phyloP scores from a whole-genome alignment of 2,329 filamentous ascomycete species.

The Aspergillus pseudotamarii region DNA sequence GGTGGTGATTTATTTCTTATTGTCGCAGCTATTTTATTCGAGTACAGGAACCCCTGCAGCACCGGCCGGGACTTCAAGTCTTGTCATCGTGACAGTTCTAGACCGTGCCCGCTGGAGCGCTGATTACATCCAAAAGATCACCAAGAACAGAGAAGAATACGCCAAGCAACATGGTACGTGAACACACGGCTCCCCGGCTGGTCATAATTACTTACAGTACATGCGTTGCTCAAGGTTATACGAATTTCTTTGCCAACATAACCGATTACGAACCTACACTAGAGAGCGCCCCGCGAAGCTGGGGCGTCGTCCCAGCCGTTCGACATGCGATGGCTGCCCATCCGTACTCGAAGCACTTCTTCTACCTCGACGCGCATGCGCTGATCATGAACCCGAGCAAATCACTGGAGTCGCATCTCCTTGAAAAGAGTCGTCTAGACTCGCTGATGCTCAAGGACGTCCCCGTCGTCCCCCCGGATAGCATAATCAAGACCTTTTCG shows the following conservation, averaged over 20 bases:
- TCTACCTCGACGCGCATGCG: constrained; percentile 82
- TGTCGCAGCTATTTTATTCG: constrained; percentile 49
- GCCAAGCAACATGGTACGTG: constrained; percentile 79
- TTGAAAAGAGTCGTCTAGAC: constrained; percentile 69
- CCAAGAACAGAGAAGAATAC: constrained; percentile 81
- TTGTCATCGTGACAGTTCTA: constrained; percentile 83
- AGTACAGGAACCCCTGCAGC: constrained; percentile 29
- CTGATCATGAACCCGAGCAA: constrained; percentile 83
- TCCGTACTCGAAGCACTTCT: constrained; percentile 78
- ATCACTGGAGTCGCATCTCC: constrained; percentile 70
- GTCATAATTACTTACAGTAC: background rate
- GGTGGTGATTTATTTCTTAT: constrained; percentile 63
- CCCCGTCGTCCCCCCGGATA: constrained; percentile 89
- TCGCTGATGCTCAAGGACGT: constrained; percentile 80
- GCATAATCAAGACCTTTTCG: constrained; percentile 91
- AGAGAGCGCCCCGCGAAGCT: constrained; percentile 46
- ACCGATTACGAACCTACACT: constrained; percentile 65
- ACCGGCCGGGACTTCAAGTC: constrained; percentile 46
- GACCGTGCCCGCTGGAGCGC: constrained; percentile 67
- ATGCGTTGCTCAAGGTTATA: constrained; percentile 67
- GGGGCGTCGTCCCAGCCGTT: constrained; percentile 76
- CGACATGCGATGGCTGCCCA: constrained; percentile 84
- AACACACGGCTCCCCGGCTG: too few species aligned
- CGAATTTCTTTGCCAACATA: constrained; percentile 77
- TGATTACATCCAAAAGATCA: constrained; percentile 72